These are phyloP conservation scores for Tetragonia tetragonoides DNA, from an alignment of 148 eudicot species.

Conservation along the genomic window DNA sequence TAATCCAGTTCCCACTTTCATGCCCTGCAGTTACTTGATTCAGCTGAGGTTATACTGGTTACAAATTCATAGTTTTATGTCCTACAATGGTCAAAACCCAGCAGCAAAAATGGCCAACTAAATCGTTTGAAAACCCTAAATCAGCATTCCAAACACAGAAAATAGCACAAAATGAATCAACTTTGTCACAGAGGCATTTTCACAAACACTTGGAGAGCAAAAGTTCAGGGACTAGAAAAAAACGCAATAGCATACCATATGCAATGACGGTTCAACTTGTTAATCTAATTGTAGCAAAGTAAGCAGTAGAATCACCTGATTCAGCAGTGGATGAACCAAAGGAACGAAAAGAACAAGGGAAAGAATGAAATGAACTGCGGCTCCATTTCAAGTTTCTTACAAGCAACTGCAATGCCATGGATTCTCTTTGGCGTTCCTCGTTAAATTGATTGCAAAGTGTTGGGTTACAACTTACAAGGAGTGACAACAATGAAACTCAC, in stretches of 20 bases:
- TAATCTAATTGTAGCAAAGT: neutral
- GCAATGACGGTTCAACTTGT: neutral
- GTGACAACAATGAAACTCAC: neutral
- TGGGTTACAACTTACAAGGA: neutral
- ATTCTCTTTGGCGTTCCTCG: neutral
- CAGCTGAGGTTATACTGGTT: no score
- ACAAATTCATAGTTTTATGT: no score
- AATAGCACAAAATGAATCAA: neutral
- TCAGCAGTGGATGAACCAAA: constrained; percentile 19
- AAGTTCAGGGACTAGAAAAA: neutral
- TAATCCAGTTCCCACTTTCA: neutral
- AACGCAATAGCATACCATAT: neutral
- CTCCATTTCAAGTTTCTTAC: constrained; percentile 13
- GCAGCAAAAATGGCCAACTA: neutral
- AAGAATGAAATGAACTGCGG: constrained; percentile 1
- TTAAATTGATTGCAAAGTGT: neutral
- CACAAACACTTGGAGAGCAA: constrained; percentile 21
- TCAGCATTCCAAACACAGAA: neutral
- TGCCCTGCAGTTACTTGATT: neutral
- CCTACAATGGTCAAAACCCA: no score
- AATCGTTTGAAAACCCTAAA: neutral
- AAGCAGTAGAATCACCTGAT: constrained; percentile 11
- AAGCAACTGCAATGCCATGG: constrained; percentile 17
- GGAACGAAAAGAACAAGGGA: constrained; percentile 17
- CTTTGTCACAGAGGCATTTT: constrained; percentile 13